Conservation (phyloP, 1,284 basidiomycete genomes). For the Puccinia polysora region DNA sequence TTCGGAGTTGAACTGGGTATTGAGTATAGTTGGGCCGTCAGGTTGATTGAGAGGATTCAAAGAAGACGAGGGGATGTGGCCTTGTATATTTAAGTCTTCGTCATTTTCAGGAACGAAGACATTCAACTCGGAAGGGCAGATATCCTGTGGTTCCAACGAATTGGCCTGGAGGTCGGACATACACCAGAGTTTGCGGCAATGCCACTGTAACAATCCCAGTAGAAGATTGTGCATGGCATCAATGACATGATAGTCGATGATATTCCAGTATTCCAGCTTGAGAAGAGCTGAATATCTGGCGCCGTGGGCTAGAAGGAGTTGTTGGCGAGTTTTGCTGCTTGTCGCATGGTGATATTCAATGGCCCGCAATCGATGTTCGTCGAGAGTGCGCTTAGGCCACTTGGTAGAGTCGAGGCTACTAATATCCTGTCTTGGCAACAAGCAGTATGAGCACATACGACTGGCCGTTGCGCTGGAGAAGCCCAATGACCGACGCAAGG, state of each 20-base stretch:
- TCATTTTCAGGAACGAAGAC: neutral
- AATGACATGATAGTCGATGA: slow-evolving; percentile 22
- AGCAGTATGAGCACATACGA: slow-evolving; percentile 44
- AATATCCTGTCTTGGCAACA: neutral
- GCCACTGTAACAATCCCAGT: slow-evolving; percentile 18
- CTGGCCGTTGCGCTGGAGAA: slow-evolving; percentile 9
- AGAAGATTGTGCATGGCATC: slow-evolving; percentile 38
- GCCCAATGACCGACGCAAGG: slow-evolving; percentile 35
- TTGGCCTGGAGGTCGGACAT: slow-evolving; percentile 21
- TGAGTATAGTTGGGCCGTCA: neutral
- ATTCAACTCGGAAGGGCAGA: neutral
- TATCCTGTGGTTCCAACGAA: neutral
- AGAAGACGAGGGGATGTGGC: too few species aligned
- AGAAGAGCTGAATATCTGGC: slow-evolving; percentile 10
- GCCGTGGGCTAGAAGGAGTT: slow-evolving; percentile 3
- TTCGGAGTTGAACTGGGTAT: neutral
- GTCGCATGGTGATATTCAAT: neutral
- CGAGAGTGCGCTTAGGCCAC: neutral
- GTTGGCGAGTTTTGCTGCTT: neutral
- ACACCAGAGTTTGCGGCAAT: slow-evolving; percentile 6
- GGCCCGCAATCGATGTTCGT: neutral
- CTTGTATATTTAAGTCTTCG: too few species aligned
- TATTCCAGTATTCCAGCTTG: slow-evolving; percentile 24
- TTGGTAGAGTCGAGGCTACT: neutral
- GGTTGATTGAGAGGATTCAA: neutral